Conservation (phyloP, 257 asterid species). For the Plectranthus barbatus region DNA sequence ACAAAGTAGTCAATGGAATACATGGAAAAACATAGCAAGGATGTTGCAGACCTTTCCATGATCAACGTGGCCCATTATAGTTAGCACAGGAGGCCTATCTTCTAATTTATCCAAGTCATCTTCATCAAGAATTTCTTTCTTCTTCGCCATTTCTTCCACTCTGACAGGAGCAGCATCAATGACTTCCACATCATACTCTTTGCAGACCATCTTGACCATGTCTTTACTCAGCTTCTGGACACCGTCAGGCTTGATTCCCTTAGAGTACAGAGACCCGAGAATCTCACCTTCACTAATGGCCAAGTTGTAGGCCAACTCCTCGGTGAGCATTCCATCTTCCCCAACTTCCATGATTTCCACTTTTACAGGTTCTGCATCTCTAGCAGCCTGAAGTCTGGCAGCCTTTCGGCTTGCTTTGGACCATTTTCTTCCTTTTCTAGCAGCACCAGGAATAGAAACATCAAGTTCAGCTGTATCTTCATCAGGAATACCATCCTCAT, state of each 20-base stretch:
- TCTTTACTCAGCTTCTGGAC: conserved; percentile 91
- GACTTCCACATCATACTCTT: conserved; percentile 83
- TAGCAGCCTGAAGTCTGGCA: conserved; percentile 85
- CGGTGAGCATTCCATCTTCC: conserved; percentile 85
- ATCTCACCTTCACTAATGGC: conserved; percentile 93
- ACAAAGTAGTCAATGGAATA: not conserved
- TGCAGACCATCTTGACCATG: conserved; percentile 95
- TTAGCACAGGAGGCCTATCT: conserved; percentile 88
- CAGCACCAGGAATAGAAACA: conserved; percentile 70
- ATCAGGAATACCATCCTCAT: conserved; percentile 31
- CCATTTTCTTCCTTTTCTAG: conserved; percentile 95
- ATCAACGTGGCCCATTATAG: conserved; percentile 99
- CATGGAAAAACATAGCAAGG: conserved; percentile 1
- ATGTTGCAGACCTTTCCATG: conserved; percentile 79
- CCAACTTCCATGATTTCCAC: conserved; percentile 91
- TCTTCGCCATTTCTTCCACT: conserved; percentile 94
- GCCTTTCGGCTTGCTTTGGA: conserved; percentile 96
- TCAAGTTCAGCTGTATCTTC: conserved; percentile 66
- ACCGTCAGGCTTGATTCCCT: conserved; percentile 93
- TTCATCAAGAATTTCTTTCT: conserved; percentile 73
- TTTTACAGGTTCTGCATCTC: conserved; percentile 85
- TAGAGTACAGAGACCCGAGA: conserved; percentile 62
- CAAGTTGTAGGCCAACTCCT: conserved; percentile 83
- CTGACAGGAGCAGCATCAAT: conserved; percentile 60
- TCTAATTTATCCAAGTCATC: conserved; percentile 80